phyloP scores from a whole-genome alignment of 2,329 filamentous ascomycete genomes.

The Thelonectria discophora region DNA sequence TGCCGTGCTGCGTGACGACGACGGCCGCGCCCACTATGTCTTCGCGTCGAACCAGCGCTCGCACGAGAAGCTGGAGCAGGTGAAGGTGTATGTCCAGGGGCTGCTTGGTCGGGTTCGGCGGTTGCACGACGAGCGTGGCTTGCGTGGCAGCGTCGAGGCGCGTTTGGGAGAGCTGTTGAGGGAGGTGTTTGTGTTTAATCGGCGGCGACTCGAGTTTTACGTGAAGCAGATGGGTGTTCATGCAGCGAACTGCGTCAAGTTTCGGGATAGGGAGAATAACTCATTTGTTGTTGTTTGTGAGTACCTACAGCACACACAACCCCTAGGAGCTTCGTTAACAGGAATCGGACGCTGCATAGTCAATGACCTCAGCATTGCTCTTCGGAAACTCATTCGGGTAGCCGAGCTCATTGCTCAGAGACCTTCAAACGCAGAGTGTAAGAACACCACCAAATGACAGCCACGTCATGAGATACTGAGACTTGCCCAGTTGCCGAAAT shows the following conservation, averaged over 20 bases:
- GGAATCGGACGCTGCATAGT: background rate
- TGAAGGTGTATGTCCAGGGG: slow-evolving; percentile 8
- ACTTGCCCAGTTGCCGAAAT: background rate
- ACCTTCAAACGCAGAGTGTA: background rate
- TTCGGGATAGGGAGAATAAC: background rate
- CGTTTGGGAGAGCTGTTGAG: background rate
- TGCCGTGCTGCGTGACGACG: slow-evolving; percentile 32
- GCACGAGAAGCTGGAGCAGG: slow-evolving; percentile 12
- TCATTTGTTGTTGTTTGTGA: background rate
- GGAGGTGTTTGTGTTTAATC: slow-evolving; percentile 24
- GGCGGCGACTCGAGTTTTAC: slow-evolving; percentile 15
- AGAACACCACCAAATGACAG: background rate
- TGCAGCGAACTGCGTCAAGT: background rate
- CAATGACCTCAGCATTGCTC: background rate
- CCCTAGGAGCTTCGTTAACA: no score
- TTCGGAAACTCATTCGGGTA: background rate
- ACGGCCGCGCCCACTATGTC: slow-evolving; percentile 32
- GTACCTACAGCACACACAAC: background rate
- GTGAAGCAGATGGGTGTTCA: background rate
- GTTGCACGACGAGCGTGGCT: no score
- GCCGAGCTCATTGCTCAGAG: background rate
- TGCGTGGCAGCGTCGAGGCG: no score
- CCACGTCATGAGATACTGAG: background rate
- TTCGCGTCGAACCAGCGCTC: slow-evolving; percentile 40
- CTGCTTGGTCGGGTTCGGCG: slow-evolving; percentile 3